phyloP scores from a whole-genome alignment of 2,329 filamentous ascomycete genomes.

The Aspergillus intermedius region DNA sequence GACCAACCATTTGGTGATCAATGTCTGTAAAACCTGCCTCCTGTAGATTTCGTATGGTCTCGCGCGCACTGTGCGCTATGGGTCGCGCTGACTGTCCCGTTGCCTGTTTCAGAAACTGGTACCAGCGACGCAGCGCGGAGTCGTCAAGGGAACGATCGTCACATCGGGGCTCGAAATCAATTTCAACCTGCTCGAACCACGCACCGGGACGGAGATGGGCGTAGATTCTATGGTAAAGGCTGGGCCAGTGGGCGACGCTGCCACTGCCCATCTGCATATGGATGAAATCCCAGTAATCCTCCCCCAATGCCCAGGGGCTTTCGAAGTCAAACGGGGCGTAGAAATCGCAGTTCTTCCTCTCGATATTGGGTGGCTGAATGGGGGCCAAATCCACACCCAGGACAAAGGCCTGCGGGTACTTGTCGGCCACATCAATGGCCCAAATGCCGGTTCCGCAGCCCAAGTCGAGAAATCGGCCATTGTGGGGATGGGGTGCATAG shows the following conservation, averaged over 20 bases:
- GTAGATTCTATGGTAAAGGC: slow-evolving; percentile 65
- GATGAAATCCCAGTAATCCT: slow-evolving; percentile 72
- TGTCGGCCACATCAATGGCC: slow-evolving; percentile 77
- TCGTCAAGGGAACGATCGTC: slow-evolving; percentile 56
- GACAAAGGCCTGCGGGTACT: slow-evolving; percentile 54
- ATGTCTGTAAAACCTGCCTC: slow-evolving; percentile 74
- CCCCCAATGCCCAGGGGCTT: slow-evolving; percentile 61
- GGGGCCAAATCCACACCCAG: slow-evolving; percentile 56
- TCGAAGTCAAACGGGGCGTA: slow-evolving; percentile 69
- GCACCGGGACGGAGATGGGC: slow-evolving; percentile 68
- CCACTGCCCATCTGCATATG: slow-evolving; percentile 75
- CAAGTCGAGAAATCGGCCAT: slow-evolving; percentile 54
- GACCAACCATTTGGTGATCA: slow-evolving; percentile 58
- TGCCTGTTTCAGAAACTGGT: slow-evolving; percentile 58
- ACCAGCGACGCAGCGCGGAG: slow-evolving; percentile 62
- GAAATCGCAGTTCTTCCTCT: slow-evolving; percentile 58
- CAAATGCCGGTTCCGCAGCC: slow-evolving; percentile 89
- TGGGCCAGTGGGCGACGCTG: slow-evolving; percentile 68
- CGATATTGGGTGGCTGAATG: slow-evolving; percentile 63
- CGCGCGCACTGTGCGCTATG: slow-evolving; percentile 55
- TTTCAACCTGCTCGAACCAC: slow-evolving; percentile 84
- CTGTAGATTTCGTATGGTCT: slow-evolving; percentile 56
- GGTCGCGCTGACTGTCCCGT: slow-evolving; percentile 61
- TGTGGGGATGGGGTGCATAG: slow-evolving; percentile 33
- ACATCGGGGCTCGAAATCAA: slow-evolving; percentile 71